Evolutionary conservation across 306 rosid genomes (phyloP).

Genomic region (Purshia tridentata): DNA sequence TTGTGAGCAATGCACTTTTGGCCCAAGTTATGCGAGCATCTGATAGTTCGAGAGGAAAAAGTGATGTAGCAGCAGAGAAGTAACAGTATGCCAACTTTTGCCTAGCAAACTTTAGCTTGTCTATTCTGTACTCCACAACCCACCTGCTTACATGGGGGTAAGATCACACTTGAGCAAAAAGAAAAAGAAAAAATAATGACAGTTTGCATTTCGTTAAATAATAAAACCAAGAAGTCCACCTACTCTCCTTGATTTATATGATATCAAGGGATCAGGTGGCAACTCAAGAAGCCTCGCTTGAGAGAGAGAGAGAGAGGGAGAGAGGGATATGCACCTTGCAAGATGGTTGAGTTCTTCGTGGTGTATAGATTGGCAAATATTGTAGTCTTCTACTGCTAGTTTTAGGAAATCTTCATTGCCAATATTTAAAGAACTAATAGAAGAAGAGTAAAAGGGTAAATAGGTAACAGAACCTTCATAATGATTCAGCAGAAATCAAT

Average conservation of each 20-base stretch:
- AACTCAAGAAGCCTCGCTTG: background rate
- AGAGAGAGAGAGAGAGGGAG: constrained; percentile 5
- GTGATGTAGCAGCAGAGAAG: constrained; percentile 63
- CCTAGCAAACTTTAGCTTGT: constrained; percentile 78
- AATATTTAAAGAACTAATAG: constrained; percentile 56
- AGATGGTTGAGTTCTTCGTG: constrained; percentile 56
- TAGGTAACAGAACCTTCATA: background rate
- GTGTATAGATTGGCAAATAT: constrained; percentile 62
- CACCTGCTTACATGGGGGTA: constrained; percentile 50
- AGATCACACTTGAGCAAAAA: background rate
- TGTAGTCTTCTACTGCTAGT: constrained; percentile 81
- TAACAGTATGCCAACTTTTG: constrained; percentile 72
- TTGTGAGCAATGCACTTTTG: constrained; percentile 66
- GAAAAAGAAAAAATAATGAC: background rate
- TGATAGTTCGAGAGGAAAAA: constrained; percentile 55
- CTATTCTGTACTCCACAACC: constrained; percentile 58
- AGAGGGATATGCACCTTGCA: constrained; percentile 39
- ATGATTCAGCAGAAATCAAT: background rate
- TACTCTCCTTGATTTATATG: no score
- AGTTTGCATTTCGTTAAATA: background rate
- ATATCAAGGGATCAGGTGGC: no score
- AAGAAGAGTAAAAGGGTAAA: background rate
- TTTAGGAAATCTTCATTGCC: constrained; percentile 59
- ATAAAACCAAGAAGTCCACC: background rate
- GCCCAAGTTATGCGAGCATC: constrained; percentile 88